phyloP scores from a whole-genome alignment of 208 protist genomes.

The Trypanosoma congolense region DNA sequence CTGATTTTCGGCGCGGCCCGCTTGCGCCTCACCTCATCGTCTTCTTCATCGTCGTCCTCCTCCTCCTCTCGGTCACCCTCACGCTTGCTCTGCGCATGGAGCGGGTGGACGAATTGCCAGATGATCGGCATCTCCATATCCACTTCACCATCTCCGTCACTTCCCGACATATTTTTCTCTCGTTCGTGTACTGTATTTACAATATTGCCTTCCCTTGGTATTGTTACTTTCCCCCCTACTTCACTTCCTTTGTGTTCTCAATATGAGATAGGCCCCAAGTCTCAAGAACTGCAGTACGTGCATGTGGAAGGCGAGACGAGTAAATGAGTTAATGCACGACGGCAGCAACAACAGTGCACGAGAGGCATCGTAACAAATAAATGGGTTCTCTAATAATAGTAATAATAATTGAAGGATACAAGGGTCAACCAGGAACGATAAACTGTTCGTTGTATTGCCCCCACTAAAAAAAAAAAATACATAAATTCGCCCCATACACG shows the following conservation, averaged over 20 bases:
- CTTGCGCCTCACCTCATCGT: conserved; percentile 46
- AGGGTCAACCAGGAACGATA: too few relatives aligned
- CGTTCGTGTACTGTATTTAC: too few relatives aligned
- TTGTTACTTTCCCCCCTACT: neutral
- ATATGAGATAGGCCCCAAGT: too few relatives aligned
- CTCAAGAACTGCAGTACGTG: too few relatives aligned
- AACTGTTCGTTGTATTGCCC: too few relatives aligned
- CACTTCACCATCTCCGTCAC: conserved; percentile 37
- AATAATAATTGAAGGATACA: too few relatives aligned
- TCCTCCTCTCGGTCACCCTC: conserved; percentile 27
- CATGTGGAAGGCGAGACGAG: neutral
- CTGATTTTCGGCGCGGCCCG: conserved; percentile 61
- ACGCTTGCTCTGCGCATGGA: conserved; percentile 23
- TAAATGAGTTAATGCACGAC: neutral
- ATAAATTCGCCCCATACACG: too few relatives aligned
- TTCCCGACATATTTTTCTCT: conserved; percentile 15
- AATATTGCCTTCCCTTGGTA: conserved; percentile 11
- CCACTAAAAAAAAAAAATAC: too few relatives aligned
- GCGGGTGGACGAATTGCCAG: conserved; percentile 78
- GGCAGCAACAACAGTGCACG: too few relatives aligned
- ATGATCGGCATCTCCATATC: conserved; percentile 58
- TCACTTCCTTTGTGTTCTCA: neutral
- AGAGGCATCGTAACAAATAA: too few relatives aligned
- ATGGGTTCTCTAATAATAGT: too few relatives aligned
- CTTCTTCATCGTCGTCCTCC: conserved; percentile 32